These are phyloP conservation scores for Lentinula aciculospora DNA, from an alignment of 768 basidiomycete genomes.

Conservation along the genomic window DNA sequence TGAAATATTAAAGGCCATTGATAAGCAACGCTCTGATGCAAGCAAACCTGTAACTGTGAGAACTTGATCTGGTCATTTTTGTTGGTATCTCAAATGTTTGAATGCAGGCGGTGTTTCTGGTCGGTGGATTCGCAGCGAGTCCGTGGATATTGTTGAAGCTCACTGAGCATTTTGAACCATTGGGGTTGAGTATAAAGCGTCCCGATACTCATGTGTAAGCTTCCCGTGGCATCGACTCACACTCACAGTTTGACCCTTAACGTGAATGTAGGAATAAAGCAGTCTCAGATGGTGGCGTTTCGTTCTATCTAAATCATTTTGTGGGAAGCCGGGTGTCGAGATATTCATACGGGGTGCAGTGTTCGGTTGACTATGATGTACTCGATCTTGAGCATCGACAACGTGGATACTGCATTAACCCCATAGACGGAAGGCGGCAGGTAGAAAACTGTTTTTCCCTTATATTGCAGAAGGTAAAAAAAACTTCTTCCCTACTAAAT, in stretches of 20 bases:
- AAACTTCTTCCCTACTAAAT: background rate
- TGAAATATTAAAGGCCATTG: slow-evolving; percentile 29
- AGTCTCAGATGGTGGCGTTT: slow-evolving; percentile 35
- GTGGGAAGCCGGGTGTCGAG: slow-evolving; percentile 30
- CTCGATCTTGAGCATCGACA: slow-evolving; percentile 25
- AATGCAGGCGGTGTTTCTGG: slow-evolving; percentile 35
- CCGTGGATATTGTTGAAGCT: slow-evolving; percentile 41
- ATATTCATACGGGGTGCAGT: slow-evolving; percentile 29
- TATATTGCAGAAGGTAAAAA: slow-evolving; percentile 22
- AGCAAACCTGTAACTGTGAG: slow-evolving; percentile 26
- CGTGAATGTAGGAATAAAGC: slow-evolving; percentile 29
- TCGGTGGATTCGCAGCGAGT: slow-evolving; percentile 49
- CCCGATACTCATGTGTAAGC: slow-evolving; percentile 44
- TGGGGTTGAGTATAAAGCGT: slow-evolving; percentile 30
- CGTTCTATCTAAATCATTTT: slow-evolving; percentile 30
- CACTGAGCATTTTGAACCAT: slow-evolving; percentile 25
- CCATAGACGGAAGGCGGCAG: slow-evolving; percentile 17
- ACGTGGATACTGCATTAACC: slow-evolving; percentile 20
- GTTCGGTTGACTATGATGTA: slow-evolving; percentile 17
- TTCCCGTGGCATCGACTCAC: background rate
- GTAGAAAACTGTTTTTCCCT: slow-evolving; percentile 20
- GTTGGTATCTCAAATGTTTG: background rate
- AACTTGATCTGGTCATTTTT: background rate
- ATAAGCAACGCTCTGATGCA: slow-evolving; percentile 23
- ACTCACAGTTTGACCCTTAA: background rate